phyloP scores from a whole-genome alignment of 2,329 filamentous ascomycete genomes.

The Aspergillus latus region DNA sequence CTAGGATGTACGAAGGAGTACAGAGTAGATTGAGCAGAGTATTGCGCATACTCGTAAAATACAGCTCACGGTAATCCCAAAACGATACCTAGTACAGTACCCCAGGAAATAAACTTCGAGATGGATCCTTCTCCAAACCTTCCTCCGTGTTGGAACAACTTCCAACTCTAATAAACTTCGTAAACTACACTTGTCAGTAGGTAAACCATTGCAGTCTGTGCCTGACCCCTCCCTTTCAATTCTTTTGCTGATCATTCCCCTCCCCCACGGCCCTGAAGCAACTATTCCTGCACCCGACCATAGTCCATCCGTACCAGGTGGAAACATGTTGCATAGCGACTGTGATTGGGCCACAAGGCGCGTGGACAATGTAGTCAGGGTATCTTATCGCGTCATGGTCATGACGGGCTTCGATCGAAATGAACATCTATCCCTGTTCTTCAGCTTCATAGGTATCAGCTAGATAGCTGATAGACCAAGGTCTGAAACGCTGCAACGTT shows the following conservation, averaged over 20 bases:
- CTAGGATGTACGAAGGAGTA: too few species aligned
- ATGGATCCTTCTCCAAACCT: slow-evolving; percentile 6
- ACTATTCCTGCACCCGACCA: slow-evolving; percentile 5
- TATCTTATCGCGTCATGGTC: background rate
- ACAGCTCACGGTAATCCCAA: background rate
- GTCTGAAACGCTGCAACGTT: background rate
- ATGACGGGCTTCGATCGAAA: slow-evolving; percentile 13
- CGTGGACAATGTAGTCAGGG: slow-evolving; percentile 5
- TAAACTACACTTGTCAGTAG: background rate
- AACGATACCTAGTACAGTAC: background rate
- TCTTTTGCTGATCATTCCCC: slow-evolving; percentile 7
- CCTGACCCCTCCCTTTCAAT: background rate
- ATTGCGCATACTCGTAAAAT: background rate
- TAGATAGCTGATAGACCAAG: background rate
- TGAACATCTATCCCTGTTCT: background rate
- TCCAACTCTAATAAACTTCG: background rate
- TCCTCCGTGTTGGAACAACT: slow-evolving; percentile 10
- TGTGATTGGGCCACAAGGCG: slow-evolving; percentile 20
- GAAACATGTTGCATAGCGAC: background rate
- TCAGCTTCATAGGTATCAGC: background rate
- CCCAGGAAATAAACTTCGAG: slow-evolving; percentile 7
- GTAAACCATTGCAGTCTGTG: background rate
- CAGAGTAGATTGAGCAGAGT: too few species aligned
- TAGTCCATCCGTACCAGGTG: background rate
- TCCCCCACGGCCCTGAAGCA: background rate